Percentiles rank a stretch among this genome's conserved stretches.
phyloP scores from a whole-genome alignment of 2,329 filamentous ascomycete genomes.

The Xylaria sp. region DNA sequence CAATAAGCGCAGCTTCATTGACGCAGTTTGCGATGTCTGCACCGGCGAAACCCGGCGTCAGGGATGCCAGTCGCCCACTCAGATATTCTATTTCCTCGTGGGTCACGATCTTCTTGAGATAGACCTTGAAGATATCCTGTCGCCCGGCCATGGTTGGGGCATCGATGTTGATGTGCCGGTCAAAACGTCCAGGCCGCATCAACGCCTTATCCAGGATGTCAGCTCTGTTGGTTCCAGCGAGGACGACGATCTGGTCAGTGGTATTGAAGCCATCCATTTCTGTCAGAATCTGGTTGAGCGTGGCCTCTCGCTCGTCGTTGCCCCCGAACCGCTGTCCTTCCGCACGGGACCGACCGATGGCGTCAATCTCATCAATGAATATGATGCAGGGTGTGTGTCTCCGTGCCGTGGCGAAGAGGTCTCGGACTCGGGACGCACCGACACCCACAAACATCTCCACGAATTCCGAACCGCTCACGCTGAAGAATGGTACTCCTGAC shows the following conservation, averaged over 20 bases:
- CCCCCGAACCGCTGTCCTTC: constrained; percentile 81
- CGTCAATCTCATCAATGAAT: constrained; percentile 99
- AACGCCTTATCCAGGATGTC: constrained; percentile 94
- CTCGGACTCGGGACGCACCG: constrained; percentile 90
- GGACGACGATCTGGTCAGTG: constrained; percentile 90
- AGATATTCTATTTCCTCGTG: constrained; percentile 86
- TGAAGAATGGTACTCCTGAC: constrained; percentile 96
- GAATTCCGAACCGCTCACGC: constrained; percentile 97
- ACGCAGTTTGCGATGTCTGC: constrained; percentile 98
- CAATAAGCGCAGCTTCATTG: constrained; percentile 95
- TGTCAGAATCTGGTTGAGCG: constrained; percentile 95
- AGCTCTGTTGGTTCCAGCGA: constrained; percentile 94
- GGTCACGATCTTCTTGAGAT: constrained; percentile 92
- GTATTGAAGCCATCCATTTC: constrained; percentile 99
- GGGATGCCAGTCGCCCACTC: constrained; percentile 82
- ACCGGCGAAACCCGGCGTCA: constrained; percentile 95
- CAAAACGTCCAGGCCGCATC: constrained; percentile 95
- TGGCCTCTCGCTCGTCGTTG: constrained; percentile 96
- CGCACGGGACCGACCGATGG: constrained; percentile 86
- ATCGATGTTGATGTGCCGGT: constrained; percentile 95
- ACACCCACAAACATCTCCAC: constrained; percentile 99
- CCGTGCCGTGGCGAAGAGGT: constrained; percentile 89
- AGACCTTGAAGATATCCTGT: constrained; percentile 93
- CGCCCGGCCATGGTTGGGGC: constrained; percentile 94
- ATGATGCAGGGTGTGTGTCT: constrained; percentile 99